phyloP scores from a whole-genome alignment of 352 stramenopile genomes.

The Pythium dissotocum region DNA sequence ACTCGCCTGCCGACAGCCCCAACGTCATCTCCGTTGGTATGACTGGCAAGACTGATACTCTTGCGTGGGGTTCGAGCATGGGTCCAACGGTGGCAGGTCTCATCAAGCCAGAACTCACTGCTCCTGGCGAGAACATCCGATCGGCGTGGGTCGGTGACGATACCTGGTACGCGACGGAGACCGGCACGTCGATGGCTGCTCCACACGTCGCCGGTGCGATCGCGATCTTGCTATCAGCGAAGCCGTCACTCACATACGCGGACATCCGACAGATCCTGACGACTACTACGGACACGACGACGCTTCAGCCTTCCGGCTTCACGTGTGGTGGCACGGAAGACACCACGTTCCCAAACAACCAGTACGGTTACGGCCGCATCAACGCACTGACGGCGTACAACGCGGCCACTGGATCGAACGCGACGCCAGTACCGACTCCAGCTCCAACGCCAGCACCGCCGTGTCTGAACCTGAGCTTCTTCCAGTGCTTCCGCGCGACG shows the following conservation, averaged over 20 bases:
- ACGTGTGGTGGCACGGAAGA: slow-evolving; percentile 25
- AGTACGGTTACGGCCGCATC: slow-evolving; percentile 35
- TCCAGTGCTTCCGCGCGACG: background rate
- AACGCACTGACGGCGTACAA: slow-evolving; percentile 14
- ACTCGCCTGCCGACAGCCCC: slow-evolving; percentile 16
- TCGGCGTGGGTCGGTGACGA: slow-evolving; percentile 18
- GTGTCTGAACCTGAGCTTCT: background rate
- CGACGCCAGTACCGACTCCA: background rate
- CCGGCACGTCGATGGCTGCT: slow-evolving; percentile 33
- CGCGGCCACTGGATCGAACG: background rate
- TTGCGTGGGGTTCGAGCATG: background rate
- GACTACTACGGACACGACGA: background rate
- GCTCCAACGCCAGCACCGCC: background rate
- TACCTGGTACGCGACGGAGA: slow-evolving; percentile 12
- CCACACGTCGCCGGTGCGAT: slow-evolving; percentile 30
- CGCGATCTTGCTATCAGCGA: slow-evolving; percentile 18
- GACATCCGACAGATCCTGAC: slow-evolving; percentile 3
- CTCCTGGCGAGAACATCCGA: slow-evolving; percentile 8
- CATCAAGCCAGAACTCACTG: slow-evolving; percentile 6
- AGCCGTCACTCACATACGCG: slow-evolving; percentile 11
- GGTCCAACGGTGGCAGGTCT: background rate
- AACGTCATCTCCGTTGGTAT: slow-evolving; percentile 30
- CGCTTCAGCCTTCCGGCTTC: background rate
- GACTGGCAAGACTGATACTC: background rate
- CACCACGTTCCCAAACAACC: slow-evolving; percentile 31